Evolutionary conservation across 306 rosid genomes (phyloP).

Genomic region (Ormosia emarginata): DNA sequence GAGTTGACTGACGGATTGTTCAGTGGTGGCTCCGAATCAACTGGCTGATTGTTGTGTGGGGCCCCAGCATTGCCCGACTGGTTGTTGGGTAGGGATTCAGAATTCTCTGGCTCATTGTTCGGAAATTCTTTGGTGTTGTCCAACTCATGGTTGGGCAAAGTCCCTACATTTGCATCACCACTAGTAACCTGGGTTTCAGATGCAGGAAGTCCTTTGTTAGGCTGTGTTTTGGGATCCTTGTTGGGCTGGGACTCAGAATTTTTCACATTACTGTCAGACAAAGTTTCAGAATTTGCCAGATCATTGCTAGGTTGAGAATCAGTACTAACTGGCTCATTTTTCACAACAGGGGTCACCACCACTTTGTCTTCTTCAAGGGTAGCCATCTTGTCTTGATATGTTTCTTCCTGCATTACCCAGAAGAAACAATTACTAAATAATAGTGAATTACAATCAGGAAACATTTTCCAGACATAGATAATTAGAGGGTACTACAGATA

Average conservation of each 20-base stretch:
- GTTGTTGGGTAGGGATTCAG: slow-evolving; percentile 1
- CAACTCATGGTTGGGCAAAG: slow-evolving; percentile 6
- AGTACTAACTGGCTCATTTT: slow-evolving; percentile 9
- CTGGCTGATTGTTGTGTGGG: slow-evolving; percentile 1
- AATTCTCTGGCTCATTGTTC: neutral
- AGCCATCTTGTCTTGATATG: slow-evolving; percentile 38
- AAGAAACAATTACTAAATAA: neutral
- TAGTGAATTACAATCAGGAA: neutral
- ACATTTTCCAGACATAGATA: neutral
- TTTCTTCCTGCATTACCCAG: slow-evolving; percentile 32
- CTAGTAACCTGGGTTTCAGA: slow-evolving; percentile 22
- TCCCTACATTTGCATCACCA: slow-evolving; percentile 22
- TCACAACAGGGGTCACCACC: slow-evolving; percentile 5
- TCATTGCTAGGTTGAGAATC: slow-evolving; percentile 28
- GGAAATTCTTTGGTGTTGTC: neutral
- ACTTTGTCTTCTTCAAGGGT: slow-evolving; percentile 51
- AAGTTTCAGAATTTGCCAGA: slow-evolving; percentile 12
- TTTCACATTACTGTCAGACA: slow-evolving; percentile 1
- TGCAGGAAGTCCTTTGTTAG: neutral
- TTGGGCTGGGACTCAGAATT: slow-evolving; percentile 9
- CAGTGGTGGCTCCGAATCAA: neutral
- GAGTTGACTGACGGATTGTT: slow-evolving; percentile 3
- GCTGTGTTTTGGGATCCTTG: slow-evolving; percentile 10
- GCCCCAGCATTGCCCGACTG: slow-evolving; percentile 12
- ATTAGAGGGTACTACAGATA: neutral